Conservation (phyloP, 1,139 yeast species). For the Debaryomyces singareniensis region DNA sequence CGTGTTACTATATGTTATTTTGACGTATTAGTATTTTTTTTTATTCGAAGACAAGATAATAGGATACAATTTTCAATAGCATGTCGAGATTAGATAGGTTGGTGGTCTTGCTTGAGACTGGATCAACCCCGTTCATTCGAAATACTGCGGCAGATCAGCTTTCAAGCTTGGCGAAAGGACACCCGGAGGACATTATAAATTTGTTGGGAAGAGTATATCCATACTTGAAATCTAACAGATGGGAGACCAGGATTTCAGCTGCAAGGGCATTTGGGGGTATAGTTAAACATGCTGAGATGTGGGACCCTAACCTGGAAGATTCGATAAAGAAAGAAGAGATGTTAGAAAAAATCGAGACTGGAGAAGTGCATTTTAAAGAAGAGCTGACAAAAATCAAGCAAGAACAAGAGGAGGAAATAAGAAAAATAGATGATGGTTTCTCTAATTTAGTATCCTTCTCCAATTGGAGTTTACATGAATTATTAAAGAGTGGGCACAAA, state of each 20-base stretch:
- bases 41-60: too few relatives aligned
- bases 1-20: too few relatives aligned
- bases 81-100: conserved; percentile 62
- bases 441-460: conserved; percentile 51
- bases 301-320: conserved; percentile 74
- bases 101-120: conserved; percentile 82
- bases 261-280: conserved; percentile 95
- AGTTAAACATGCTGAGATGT: conserved; percentile 65
- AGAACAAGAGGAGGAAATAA: conserved; percentile 41
- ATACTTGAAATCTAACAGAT: conserved; percentile 69
- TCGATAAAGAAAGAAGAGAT: conserved; percentile 18
- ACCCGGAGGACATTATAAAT: conserved; percentile 86
- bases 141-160: conserved; percentile 97
- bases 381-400: conserved; percentile 25
- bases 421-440: conserved; percentile 40
- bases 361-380: conserved; percentile 14
- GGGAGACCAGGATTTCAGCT: conserved; percentile 97
- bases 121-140: conserved; percentile 89
- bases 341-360: conserved; percentile 10
- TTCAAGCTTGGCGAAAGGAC: conserved; percentile 88
- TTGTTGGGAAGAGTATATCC: conserved; percentile 88
- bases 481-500: conserved; percentile 64
- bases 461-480: conserved; percentile 56
- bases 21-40: too few relatives aligned
- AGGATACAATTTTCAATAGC: too few relatives aligned